phyloP scores from a whole-genome alignment of 2,329 filamentous ascomycete genomes.

The Cytospora piceae region DNA sequence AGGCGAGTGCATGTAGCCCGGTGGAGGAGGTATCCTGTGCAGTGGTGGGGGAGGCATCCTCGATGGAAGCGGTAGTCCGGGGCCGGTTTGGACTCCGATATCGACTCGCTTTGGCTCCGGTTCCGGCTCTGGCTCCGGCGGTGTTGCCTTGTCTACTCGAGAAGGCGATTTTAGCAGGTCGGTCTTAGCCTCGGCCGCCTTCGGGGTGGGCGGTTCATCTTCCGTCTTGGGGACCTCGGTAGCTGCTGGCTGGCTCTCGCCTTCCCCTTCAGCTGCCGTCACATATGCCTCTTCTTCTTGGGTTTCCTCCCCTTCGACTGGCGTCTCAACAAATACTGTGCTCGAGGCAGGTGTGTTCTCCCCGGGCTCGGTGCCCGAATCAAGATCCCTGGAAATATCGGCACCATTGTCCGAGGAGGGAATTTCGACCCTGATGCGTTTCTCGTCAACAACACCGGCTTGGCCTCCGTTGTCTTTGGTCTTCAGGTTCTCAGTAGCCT shows the following conservation, averaged over 20 bases:
- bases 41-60: neutral
- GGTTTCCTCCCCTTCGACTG: constrained; percentile 14
- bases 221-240: constrained; percentile 4
- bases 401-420: constrained; percentile 25
- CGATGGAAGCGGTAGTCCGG: neutral
- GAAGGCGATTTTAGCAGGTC: neutral
- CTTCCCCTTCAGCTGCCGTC: constrained; percentile 16
- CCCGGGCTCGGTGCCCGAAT: constrained; percentile 28
- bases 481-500: constrained; percentile 25
- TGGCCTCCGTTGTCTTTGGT: constrained; percentile 41
- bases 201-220: constrained; percentile 12
- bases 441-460: constrained; percentile 33
- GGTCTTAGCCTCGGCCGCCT: neutral
- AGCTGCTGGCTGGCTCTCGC: constrained; percentile 9
- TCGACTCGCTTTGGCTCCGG: constrained; percentile 9
- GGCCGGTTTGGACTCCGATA: constrained; percentile 29
- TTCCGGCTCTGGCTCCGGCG: neutral
- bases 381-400: neutral
- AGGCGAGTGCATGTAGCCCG: constrained; percentile 6
- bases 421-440: constrained; percentile 42
- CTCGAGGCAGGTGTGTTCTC: constrained; percentile 31
- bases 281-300: constrained; percentile 27
- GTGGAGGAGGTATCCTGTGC: neutral
- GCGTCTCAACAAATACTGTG: constrained; percentile 2
- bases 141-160: constrained; percentile 3